Evolutionary conservation across 2,329 filamentous ascomycete species (phyloP), one percentile per base, ranked within the genome.

Genomic region (Neofusicoccum sp.): DNA sequence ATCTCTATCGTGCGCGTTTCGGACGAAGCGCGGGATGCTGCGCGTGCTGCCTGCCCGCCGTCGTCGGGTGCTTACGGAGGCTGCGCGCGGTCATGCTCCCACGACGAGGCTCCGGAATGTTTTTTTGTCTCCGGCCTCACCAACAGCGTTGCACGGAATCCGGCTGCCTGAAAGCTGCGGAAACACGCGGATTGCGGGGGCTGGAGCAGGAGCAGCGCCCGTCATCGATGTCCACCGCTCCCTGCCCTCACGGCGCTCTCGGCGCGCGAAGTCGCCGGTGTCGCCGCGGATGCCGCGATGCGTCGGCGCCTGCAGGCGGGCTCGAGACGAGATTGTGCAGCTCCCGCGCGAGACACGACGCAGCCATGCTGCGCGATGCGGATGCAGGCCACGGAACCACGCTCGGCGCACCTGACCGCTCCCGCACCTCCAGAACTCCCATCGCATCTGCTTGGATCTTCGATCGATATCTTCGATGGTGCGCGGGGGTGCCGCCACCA

Each of bases 161-260:
- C 31, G 24, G 49, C 49, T 54, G 49, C 49, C 49, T 54, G 36
- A 36, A 38, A 26, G 51, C 31, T 43, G 51, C 28, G 51, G 36
- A 56, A 56, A 56, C 38, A n/a, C 51, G 51, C 51, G 36, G 51
- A 56, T 36, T 16, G 36, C 49, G 26, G 49, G 20, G 49, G 49
- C 34, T 54, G 20, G 20, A 20, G 20, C 49, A 54, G 49, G 34
- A 24, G 28, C 33, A 12, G 20, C 9, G n/a, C 34, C 40, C 34
- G 34, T 40, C 48, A 40, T 53, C 24, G 2, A 4, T 16, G 2
- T 8, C 20, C 36, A 31, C 28, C 14, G 12, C 44, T 48, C 20
- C 28, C 3, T 48, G 44, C 44, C 44, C 2, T 20, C 20, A 20
- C 44, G 26, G 8, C 2, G 5, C 41, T 14, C 16, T 44, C 38